phyloP scores from a whole-genome alignment of 306 rosid species.

The Pterocarpus macrocarpus region DNA sequence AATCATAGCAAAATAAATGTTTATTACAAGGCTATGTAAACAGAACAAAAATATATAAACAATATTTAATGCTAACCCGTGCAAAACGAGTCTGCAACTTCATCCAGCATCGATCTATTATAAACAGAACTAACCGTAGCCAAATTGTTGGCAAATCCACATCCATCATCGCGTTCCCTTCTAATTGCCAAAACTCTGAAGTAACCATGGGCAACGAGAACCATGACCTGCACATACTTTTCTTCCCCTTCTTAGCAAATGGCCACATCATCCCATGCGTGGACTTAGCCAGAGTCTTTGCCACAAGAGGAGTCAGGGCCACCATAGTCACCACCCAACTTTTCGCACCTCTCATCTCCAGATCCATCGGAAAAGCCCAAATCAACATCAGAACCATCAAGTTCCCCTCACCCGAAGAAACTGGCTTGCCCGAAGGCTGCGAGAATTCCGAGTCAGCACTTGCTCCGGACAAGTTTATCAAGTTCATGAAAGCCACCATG shows the following conservation, averaged over 20 bases:
- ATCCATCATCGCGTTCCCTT: background rate
- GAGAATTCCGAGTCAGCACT: constrained; percentile 48
- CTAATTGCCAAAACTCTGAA: too few relatives aligned
- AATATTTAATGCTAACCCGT: constrained; percentile 3
- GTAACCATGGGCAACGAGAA: constrained; percentile 33
- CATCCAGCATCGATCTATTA: background rate
- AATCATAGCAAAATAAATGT: background rate
- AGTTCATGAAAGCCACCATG: constrained; percentile 46
- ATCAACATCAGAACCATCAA: constrained; percentile 37
- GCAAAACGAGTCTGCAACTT: constrained; percentile 17
- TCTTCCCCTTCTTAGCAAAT: constrained; percentile 50
- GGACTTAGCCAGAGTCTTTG: constrained; percentile 51
- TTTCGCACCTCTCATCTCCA: constrained; percentile 44
- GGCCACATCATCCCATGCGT: constrained; percentile 52
- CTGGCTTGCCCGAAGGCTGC: constrained; percentile 62
- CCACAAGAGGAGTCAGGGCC: constrained; percentile 36
- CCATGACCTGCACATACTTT: constrained; percentile 38
- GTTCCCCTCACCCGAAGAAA: constrained; percentile 49
- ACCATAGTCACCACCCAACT: constrained; percentile 51
- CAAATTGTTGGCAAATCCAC: background rate
- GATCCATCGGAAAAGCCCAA: constrained; percentile 43
- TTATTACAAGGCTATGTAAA: too few relatives aligned
- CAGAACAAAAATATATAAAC: background rate
- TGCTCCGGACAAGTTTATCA: constrained; percentile 31
- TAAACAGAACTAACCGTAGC: background rate